Conservation (phyloP, 1,284 basidiomycete species). For the Omphalotus olearius region DNA sequence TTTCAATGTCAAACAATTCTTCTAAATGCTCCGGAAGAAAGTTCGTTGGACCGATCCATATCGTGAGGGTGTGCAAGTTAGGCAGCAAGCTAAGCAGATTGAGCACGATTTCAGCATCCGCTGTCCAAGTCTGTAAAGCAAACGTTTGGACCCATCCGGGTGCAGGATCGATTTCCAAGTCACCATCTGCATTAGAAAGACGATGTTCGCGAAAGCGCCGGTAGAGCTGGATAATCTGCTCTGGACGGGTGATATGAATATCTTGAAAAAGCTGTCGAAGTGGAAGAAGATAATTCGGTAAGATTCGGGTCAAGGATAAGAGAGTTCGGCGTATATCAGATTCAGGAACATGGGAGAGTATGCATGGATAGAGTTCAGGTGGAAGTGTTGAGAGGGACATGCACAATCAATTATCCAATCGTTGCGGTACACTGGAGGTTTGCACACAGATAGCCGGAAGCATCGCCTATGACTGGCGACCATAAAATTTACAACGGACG, state of each 20-base stretch:
- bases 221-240: constrained; percentile 45
- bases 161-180: constrained; percentile 13
- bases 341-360: constrained; percentile 42
- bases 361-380: constrained; percentile 52
- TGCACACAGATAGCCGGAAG: no score
- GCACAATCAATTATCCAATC: no score
- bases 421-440: no score
- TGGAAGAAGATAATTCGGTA: constrained; percentile 53
- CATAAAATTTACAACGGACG: no score
- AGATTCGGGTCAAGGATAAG: constrained; percentile 49
- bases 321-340: constrained; percentile 36
- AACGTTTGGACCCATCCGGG: constrained; percentile 41
- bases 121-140: constrained; percentile 50
- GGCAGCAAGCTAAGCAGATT: constrained; percentile 51
- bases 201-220: constrained; percentile 35
- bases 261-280: constrained; percentile 44
- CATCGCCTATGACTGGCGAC: no score
- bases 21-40: constrained; percentile 66
- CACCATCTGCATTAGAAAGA: not conserved
- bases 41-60: constrained; percentile 59
- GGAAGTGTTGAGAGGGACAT: constrained; percentile 35
- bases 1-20: constrained; percentile 39
- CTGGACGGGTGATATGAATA: constrained; percentile 39
- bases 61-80: constrained; percentile 38
- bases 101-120: constrained; percentile 59